Conservation (phyloP, 495 filamentous ascomycete species). For the Neurospora sp. region DNA sequence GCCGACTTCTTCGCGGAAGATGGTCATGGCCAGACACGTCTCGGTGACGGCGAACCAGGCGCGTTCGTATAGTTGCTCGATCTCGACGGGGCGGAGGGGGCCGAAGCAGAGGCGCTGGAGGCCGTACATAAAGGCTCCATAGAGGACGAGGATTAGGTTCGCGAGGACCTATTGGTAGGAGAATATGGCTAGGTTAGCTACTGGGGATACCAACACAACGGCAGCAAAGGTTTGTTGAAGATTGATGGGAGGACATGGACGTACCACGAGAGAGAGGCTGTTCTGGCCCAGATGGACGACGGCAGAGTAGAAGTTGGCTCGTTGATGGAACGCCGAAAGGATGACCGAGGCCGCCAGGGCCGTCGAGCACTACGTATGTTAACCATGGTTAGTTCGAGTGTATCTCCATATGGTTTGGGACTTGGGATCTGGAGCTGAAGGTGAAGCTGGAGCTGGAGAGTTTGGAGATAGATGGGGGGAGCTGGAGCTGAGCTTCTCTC, state of each 20-base stretch:
- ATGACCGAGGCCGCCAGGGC: constrained; percentile 73
- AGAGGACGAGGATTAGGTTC: constrained; percentile 72
- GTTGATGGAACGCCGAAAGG: constrained; percentile 82
- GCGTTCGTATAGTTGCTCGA: constrained; percentile 93
- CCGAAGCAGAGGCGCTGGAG: constrained; percentile 88
- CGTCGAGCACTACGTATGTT: constrained; percentile 50
- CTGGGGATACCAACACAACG: not conserved
- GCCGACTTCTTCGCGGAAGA: constrained; percentile 90
- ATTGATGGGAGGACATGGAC: constrained; percentile 7
- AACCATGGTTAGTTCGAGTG: constrained; percentile 8
- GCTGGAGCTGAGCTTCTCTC: not conserved
- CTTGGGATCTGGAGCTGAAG: not conserved
- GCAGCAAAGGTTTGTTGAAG: not conserved
- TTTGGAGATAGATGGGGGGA: not conserved
- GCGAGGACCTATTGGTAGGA: constrained; percentile 58
- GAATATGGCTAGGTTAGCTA: not conserved
- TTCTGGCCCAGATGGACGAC: constrained; percentile 94
- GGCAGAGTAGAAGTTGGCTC: constrained; percentile 94
- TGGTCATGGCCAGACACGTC: constrained; percentile 97
- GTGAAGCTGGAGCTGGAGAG: not conserved
- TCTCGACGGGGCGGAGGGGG: constrained; percentile 81
- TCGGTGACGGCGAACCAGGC: constrained; percentile 96
- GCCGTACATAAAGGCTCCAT: constrained; percentile 67
- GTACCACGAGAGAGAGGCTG: constrained; percentile 85
- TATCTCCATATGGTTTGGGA: not conserved